Evolutionary conservation across 2,329 filamentous ascomycete species (phyloP).

Genomic region (Onygenales sp.): DNA sequence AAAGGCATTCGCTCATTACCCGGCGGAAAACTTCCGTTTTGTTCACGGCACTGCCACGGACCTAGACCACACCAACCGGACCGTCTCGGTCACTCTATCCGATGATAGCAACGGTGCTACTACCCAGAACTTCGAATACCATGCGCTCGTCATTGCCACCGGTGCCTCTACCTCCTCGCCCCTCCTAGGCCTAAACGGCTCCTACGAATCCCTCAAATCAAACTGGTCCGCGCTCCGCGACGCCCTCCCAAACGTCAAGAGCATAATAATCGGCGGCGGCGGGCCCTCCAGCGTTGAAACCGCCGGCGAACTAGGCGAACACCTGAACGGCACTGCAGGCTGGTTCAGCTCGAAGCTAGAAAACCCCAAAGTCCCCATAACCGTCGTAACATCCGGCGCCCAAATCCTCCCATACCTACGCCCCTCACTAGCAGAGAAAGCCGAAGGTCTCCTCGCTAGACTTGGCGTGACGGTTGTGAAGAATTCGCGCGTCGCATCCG

Average conservation of each 20-base stretch:
- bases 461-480: conserved; percentile 42
- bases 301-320: conserved; percentile 39
- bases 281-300: conserved; percentile 38
- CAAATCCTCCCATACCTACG: conserved; percentile 28
- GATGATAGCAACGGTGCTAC: conserved; percentile 3
- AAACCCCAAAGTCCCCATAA: conserved; percentile 33
- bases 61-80: conserved; percentile 13
- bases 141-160: conserved; percentile 42
- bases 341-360: conserved; percentile 19
- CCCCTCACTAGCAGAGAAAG: conserved; percentile 28
- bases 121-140: conserved; percentile 23
- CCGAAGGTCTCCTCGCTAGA: conserved; percentile 33
- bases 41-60: conserved; percentile 30
- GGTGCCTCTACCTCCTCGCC: conserved; percentile 39
- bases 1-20: conserved; percentile 32
- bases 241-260: conserved; percentile 30
- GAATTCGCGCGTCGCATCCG: conserved; percentile 25
- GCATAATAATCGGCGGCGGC: conserved; percentile 38
- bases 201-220: conserved; percentile 16
- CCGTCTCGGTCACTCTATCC: conserved; percentile 19
- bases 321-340: conserved; percentile 25
- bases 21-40: conserved; percentile 29
- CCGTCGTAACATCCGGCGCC: conserved; percentile 31
- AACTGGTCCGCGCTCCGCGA: conserved; percentile 33
- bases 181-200: conserved; percentile 21